Percentiles rank a stretch among this genome's conserved stretches.
phyloP scores from a whole-genome alignment of 495 filamentous ascomycete species.

The Podospora tetraspora region DNA sequence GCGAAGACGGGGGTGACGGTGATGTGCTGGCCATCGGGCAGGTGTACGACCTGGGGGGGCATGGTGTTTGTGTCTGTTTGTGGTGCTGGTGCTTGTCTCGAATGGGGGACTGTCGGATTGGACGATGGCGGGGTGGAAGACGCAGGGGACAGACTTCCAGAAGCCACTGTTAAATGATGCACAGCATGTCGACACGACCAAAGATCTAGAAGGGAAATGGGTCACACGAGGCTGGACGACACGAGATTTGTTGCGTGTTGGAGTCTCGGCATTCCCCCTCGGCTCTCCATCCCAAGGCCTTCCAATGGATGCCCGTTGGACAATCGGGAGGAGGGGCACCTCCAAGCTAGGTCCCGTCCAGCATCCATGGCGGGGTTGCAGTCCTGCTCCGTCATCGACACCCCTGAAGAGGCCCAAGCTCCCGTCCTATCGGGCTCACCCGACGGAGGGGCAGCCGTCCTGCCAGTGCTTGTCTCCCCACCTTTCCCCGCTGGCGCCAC shows the following conservation, averaged over 20 bases:
- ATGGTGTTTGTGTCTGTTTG: conserved; percentile 18
- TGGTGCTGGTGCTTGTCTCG: neutral
- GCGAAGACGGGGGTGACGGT: conserved; percentile 79
- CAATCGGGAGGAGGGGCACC: neutral
- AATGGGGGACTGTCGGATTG: too few species aligned
- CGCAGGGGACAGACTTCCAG: neutral
- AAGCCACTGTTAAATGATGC: neutral
- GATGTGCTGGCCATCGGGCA: conserved; percentile 83
- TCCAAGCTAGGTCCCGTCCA: neutral
- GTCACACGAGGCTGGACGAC: neutral
- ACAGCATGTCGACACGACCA: neutral
- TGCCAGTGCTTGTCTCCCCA: conserved; percentile 2
- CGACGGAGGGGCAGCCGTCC: neutral
- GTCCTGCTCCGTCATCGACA: conserved; percentile 2
- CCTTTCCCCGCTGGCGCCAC: conserved; percentile 1
- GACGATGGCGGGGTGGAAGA: neutral
- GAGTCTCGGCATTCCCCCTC: neutral
- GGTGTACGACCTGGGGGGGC: conserved; percentile 47
- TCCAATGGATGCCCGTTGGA: neutral
- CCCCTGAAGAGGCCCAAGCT: conserved; percentile 3
- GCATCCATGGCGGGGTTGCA: neutral
- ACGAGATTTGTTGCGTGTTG: neutral
- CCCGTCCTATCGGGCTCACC: neutral
- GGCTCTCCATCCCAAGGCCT: neutral
- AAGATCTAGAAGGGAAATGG: neutral